phyloP scores from a whole-genome alignment of 129 eudicot species.

The Mikania micrantha region DNA sequence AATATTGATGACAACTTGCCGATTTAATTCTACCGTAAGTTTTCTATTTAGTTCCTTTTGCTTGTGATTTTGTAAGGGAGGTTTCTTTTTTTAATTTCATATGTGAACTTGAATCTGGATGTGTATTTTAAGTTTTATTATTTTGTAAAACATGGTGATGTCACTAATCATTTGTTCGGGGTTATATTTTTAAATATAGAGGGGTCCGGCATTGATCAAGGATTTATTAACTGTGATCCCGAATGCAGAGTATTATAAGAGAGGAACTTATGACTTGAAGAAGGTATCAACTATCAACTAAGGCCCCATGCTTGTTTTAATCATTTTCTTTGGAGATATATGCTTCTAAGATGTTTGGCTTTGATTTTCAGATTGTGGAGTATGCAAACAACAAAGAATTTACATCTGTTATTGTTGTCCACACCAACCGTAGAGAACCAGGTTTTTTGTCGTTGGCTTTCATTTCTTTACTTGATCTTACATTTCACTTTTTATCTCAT shows the following conservation, averaged over 20 bases:
- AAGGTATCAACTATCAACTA: constrained; percentile 54
- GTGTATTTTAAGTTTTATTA: neutral
- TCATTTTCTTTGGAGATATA: neutral
- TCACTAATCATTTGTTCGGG: neutral
- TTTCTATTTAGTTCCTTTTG: neutral
- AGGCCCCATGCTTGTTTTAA: neutral
- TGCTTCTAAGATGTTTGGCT: neutral
- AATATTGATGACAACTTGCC: constrained; percentile 81
- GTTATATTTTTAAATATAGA: constrained; percentile 29
- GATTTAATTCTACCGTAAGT: constrained; percentile 80
- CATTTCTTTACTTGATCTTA: neutral
- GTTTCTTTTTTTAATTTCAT: neutral
- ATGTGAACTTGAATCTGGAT: neutral
- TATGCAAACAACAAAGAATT: constrained; percentile 81
- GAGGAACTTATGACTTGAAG: constrained; percentile 97
- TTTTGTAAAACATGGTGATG: neutral
- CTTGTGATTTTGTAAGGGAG: neutral
- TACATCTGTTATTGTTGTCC: constrained; percentile 83
- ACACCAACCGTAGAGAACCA: constrained; percentile 97
- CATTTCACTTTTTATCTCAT: neutral
- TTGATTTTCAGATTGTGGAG: constrained; percentile 58
- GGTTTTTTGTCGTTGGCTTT: constrained; percentile 31
- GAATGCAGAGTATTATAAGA: constrained; percentile 67
- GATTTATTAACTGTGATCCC: constrained; percentile 77
- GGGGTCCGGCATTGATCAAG: constrained; percentile 84